phyloP scores from a whole-genome alignment of 768 basidiomycete genomes.

The Holtermannia corniformis region DNA sequence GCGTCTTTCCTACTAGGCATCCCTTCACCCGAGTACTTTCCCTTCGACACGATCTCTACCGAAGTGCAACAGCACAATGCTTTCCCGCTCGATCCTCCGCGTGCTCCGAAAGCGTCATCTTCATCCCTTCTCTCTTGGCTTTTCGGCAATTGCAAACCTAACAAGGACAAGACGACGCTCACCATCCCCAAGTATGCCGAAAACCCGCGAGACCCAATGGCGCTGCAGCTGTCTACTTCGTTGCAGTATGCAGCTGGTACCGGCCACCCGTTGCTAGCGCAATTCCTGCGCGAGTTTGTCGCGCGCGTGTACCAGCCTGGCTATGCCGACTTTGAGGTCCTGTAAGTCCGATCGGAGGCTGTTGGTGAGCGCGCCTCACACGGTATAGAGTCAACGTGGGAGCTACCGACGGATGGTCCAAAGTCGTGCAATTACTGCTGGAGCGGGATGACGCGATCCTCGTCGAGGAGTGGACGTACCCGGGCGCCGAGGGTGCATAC shows the following conservation, averaged over 20 bases:
- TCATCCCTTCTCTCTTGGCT: constrained; percentile 34
- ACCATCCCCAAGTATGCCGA: constrained; percentile 54
- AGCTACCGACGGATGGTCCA: constrained; percentile 49
- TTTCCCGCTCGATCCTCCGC: constrained; percentile 45
- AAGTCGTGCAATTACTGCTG: constrained; percentile 52
- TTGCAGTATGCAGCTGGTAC: constrained; percentile 61
- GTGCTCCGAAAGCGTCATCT: constrained; percentile 21
- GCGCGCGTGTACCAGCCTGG: constrained; percentile 46
- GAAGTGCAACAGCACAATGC: constrained; percentile 50
- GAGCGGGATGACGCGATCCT: constrained; percentile 42
- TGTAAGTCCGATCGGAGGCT: constrained; percentile 43
- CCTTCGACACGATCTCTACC: constrained; percentile 53
- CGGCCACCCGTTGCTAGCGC: constrained; percentile 53
- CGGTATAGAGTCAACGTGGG: constrained; percentile 41
- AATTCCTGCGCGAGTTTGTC: constrained; percentile 54
- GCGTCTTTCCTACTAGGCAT: constrained; percentile 43
- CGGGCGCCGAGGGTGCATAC: constrained; percentile 46
- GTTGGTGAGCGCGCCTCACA: constrained; percentile 63
- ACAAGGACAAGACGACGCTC: constrained; percentile 47
- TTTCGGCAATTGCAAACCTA: constrained; percentile 18
- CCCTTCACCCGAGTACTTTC: constrained; percentile 56
- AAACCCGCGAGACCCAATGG: constrained; percentile 43
- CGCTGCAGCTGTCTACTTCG: constrained; percentile 53
- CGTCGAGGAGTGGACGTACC: constrained; percentile 58
- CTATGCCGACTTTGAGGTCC: constrained; percentile 53